A percentile compares a stretch with the other conserved stretches of the same genome.
phyloP scores from a whole-genome alignment of 345 rosid species.

The Populus euphratica region DNA sequence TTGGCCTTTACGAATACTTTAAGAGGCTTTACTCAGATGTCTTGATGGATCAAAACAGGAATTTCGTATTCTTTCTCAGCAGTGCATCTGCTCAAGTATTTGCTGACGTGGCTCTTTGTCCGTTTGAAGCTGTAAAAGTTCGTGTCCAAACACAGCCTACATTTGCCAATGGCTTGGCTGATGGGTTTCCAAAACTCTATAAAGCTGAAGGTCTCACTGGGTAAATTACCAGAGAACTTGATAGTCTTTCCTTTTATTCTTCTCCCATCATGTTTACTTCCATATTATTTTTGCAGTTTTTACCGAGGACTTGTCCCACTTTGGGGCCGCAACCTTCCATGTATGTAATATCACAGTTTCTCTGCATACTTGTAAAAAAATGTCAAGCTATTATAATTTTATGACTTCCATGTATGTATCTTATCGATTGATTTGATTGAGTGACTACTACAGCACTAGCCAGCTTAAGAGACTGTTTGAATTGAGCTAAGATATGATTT shows the following conservation, averaged over 20 bases:
- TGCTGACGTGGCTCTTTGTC: conserved; percentile 63
- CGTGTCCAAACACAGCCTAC: conserved; percentile 58
- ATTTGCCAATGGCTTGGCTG: conserved; percentile 57
- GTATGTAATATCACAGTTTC: conserved; percentile 25
- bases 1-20: conserved; percentile 66
- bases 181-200: conserved; percentile 57
- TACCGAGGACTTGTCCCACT: conserved; percentile 40
- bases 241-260: neutral
- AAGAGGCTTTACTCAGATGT: conserved; percentile 49
- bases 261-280: conserved; percentile 11
- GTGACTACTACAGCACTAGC: too few species aligned
- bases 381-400: neutral
- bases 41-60: conserved; percentile 35
- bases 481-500: too few species aligned
- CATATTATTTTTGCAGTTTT: conserved; percentile 25
- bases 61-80: conserved; percentile 50
- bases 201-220: conserved; percentile 54
- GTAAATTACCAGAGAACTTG: conserved; percentile 26
- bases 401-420: too few species aligned
- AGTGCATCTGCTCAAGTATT: conserved; percentile 69
- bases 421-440: too few species aligned
- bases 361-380: neutral
- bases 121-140: conserved; percentile 67
- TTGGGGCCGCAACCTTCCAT: conserved; percentile 48
- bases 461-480: too few species aligned